A percentile compares a stretch with the other conserved stretches of the same genome.
phyloP scores from a whole-genome alignment of 1,139 yeast genomes.

The Taphrina communis region DNA sequence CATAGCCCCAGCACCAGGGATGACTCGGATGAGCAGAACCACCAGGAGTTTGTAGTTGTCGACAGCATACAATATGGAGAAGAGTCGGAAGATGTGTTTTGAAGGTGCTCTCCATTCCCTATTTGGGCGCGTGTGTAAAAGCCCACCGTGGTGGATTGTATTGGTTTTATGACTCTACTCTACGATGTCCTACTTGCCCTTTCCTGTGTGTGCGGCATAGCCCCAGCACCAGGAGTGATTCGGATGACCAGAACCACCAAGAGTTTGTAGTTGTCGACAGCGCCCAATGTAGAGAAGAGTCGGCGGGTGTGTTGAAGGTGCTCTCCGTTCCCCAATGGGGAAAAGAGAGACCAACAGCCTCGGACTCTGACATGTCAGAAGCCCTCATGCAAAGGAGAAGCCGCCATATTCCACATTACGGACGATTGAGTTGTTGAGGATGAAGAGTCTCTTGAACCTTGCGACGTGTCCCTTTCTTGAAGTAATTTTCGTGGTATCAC shows the following conservation, averaged over 20 bases:
- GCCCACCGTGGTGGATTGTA: slow-evolving; percentile 1
- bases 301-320: neutral
- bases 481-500: neutral
- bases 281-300: slow-evolving; percentile 3
- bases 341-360: slow-evolving; percentile 3
- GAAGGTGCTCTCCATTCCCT: neutral
- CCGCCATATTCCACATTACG: slow-evolving; percentile 8
- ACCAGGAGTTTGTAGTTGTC: neutral
- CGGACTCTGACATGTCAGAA: neutral
- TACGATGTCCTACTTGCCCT: slow-evolving; percentile 6
- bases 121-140: neutral
- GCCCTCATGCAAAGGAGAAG: slow-evolving; percentile 1
- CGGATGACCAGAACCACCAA: slow-evolving; percentile 3
- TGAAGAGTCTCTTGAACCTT: slow-evolving; percentile 7
- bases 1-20: neutral
- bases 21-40: neutral
- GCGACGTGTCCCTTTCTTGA: neutral
- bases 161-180: slow-evolving; percentile 3
- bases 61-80: neutral
- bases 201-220: slow-evolving; percentile 6
- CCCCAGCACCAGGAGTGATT: neutral
- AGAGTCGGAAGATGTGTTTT: slow-evolving; percentile 1
- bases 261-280: neutral
- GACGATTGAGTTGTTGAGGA: slow-evolving; percentile 7
- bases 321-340: neutral